A percentile compares a stretch with the other conserved stretches of the same genome.
Conservation (phyloP, 257 asterid genomes). For the Penstemon davidsonii region DNA sequence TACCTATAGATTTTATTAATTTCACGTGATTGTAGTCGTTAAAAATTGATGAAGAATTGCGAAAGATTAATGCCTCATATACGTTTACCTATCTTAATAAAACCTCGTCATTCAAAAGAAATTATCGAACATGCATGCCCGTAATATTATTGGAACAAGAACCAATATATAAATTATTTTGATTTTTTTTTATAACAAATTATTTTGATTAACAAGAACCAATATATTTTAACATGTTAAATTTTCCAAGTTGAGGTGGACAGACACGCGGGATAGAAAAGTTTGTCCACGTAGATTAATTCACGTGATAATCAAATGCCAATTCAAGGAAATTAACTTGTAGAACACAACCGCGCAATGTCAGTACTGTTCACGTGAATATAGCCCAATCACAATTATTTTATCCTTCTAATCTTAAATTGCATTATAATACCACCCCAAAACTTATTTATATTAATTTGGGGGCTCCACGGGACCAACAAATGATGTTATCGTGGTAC, state of each 20-base stretch:
- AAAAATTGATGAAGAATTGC: no score
- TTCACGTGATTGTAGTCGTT: no score
- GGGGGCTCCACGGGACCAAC: conserved; percentile 8
- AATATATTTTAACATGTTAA: not conserved
- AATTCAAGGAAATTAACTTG: conserved; percentile 13
- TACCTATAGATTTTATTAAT: no score
- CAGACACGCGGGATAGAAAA: conserved; percentile 26
- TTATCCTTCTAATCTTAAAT: not conserved
- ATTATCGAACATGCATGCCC: no score
- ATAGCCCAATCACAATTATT: conserved; percentile 15
- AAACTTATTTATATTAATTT: not conserved
- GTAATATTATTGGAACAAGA: no score
- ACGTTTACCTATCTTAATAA: no score
- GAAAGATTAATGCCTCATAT: no score
- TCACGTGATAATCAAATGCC: conserved; percentile 42
- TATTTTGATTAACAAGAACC: no score
- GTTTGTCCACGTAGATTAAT: conserved; percentile 24
- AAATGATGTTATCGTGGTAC: conserved; percentile 7
- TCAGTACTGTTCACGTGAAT: conserved; percentile 38
- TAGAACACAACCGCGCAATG: conserved; percentile 44
- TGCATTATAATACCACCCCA: not conserved
- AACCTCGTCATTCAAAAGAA: no score
- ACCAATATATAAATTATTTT: no score
- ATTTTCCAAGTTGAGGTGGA: conserved; percentile 34
- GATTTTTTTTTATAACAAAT: no score